These are phyloP conservation scores for Daldinia caldariorum DNA, from an alignment of 495 filamentous ascomycete species.

Conservation along the genomic window DNA sequence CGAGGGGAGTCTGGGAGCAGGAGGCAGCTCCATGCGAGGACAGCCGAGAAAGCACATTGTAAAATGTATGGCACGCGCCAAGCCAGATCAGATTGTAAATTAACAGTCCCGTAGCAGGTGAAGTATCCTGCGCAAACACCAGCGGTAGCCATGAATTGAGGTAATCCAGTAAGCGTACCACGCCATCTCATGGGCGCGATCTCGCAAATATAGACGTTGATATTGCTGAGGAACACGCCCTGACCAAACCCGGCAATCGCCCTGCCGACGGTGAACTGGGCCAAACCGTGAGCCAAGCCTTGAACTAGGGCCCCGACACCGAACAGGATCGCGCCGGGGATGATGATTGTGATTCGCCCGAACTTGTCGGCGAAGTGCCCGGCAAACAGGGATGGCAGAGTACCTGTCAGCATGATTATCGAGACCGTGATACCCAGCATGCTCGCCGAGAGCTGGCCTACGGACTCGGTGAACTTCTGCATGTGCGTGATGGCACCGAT, in stretches of 20 bases:
- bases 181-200: constrained; percentile 64
- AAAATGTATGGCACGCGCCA: constrained; percentile 67
- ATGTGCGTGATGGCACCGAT: constrained; percentile 72
- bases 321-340: constrained; percentile 64
- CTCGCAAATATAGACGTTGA: constrained; percentile 70
- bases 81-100: constrained; percentile 61
- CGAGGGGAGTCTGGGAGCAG: constrained; percentile 56
- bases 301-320: constrained; percentile 64
- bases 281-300: constrained; percentile 54
- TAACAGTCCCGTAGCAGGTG: constrained; percentile 67
- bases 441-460: constrained; percentile 64
- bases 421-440: constrained; percentile 71
- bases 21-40: constrained; percentile 51
- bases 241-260: constrained; percentile 67
- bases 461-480: constrained; percentile 60
- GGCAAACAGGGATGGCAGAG: constrained; percentile 69
- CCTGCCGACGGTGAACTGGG: constrained; percentile 66
- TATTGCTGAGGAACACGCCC: constrained; percentile 66
- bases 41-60: constrained; percentile 54
- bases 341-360: constrained; percentile 63
- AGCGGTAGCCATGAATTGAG: constrained; percentile 64
- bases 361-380: constrained; percentile 69
- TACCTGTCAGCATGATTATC: constrained; percentile 69
- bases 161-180: constrained; percentile 63
- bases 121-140: constrained; percentile 68